Base-by-base conservation (phyloP, 108 stramenopile genomes). In the Cyclotella distinguenda region DNA sequence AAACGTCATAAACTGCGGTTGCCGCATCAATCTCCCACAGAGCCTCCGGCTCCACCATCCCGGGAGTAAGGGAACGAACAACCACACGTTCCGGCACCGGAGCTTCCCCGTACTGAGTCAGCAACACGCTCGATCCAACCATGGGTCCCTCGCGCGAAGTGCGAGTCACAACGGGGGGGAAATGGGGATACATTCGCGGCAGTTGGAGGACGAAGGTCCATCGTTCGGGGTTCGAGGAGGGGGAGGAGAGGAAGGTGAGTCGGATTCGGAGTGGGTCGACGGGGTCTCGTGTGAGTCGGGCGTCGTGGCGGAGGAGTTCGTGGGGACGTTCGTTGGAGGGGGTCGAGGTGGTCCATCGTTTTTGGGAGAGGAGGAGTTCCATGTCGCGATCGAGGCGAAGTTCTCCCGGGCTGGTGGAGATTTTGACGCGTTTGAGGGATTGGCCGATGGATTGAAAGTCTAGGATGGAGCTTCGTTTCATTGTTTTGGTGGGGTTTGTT, bases 141-240 rank as follows among this genome's bases (percentile, higher is more conserved):
- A 85, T 80, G 11, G 42, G 27, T 10, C 59, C 21, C 31, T 77
- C 76, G 50, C 76, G 50, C 11, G 76, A 68, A 33, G 83, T 77
- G 0, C 81, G 68, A 13, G 70, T 57, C 0, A 88, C 64, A 19
- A 59, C 61, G 7, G 87, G 87, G 31, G 83, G 81, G 8, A 60
- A 72, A 49, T 88, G 87, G 34, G 87, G 87, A 67, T 85, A 88
- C 87, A 88, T 86, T 51, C 87, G 66, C 36, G 87, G 87, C 32
- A 88, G 68, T 46, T 78, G 82, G 69, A 88, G 74, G 55, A 49
- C 55, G 28, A 60, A 86, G 36, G 36, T 70, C 64, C 69, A 78
- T 35, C 61, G 79, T 58, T 82, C 69, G 25, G 33, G 50, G 9
- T 15, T 25, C 26, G 51, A 47, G 18, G 46, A 33, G 12, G 21